phyloP scores from a whole-genome alignment of 345 rosid genomes.

The Diplotaxis tenuifolia region DNA sequence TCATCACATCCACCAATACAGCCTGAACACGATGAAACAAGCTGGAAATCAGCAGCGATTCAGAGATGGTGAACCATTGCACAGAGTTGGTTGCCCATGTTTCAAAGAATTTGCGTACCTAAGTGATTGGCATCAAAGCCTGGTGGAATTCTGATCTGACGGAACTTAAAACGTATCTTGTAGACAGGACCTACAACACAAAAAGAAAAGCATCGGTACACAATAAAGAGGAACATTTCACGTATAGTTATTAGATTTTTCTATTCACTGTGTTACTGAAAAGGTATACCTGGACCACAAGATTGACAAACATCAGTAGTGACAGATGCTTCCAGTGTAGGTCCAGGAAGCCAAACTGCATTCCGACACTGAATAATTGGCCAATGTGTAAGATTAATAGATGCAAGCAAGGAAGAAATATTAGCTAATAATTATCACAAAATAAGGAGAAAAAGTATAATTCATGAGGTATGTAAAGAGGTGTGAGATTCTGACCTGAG shows the following conservation, averaged over 20 bases:
- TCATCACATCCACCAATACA: conserved; percentile 95
- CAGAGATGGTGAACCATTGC: not conserved
- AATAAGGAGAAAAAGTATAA: not conserved
- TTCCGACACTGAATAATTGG: conserved; percentile 70
- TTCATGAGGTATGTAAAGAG: not conserved
- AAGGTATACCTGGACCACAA: conserved; percentile 69
- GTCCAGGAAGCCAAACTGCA: conserved; percentile 97
- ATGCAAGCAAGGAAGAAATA: conserved; percentile 8
- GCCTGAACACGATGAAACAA: conserved; percentile 45
- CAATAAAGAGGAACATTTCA: not conserved
- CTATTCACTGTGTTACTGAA: conserved; percentile 2
- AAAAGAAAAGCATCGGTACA: not conserved
- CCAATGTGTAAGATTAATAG: not conserved
- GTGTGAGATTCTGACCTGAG: conserved; percentile 54
- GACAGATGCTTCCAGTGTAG: conserved; percentile 77
- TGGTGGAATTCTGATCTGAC: conserved; percentile 90
- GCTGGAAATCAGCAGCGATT: not conserved
- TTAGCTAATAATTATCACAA: not conserved
- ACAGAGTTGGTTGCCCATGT: conserved; percentile 9
- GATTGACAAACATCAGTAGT: conserved; percentile 66
- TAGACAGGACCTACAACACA: conserved; percentile 61
- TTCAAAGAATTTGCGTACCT: conserved; percentile 45
- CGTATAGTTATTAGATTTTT: not conserved
- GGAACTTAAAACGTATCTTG: conserved; percentile 88
- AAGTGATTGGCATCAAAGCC: conserved; percentile 71